Base-by-base conservation (phyloP, 306 rosid genomes). In the Trifolium pratense region DNA sequence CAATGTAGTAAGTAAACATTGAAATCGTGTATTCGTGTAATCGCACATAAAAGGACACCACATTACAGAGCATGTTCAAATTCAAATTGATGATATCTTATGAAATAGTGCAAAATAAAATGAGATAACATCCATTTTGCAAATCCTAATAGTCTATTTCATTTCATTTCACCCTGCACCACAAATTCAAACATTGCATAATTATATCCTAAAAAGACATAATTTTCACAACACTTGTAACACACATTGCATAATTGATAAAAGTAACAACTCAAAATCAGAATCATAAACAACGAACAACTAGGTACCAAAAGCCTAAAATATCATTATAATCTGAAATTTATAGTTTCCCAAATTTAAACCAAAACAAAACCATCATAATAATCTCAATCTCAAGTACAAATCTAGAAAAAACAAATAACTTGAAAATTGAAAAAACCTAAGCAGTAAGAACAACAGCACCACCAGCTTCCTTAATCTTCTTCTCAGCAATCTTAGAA, bases 391-490 rank as follows among this genome's bases (percentile, higher is more conserved):
- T 48, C 18, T 16, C 9, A 48, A 14, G 2, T 16, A 26, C 18
- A 1, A 43, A 42, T 7, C 16, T 66, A 67, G 7, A 0, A 11
- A 1, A 48, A 48, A 9, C 5, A 75, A 37, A 3, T 2, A n/a
- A 46, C 58, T 3, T 1, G n/a, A 7, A 65, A 71, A 17, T 32
- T 11, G n/a, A 7, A 43, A 43, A 66, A 81, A 80, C 79, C 92
- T 89, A 91, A 66, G 97, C 97, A 7, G 92, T 89, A 77, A 91
- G 96, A 48, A 89, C 55, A 12, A 91, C 92, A 18, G 96, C 96
- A 11, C 97, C 96, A 15, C 97, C 97, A 14, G 89, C 92, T 65
- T 87, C 91, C 96, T 91, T 91, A 17, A 91, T 91, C 91, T 91
- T 91, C 92, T 87, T 91, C 88, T 91, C 97, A 0, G 94, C 95